Evolutionary conservation across 163 green algal species (phyloP).

Genomic region (Scenedesmus sp.): DNA sequence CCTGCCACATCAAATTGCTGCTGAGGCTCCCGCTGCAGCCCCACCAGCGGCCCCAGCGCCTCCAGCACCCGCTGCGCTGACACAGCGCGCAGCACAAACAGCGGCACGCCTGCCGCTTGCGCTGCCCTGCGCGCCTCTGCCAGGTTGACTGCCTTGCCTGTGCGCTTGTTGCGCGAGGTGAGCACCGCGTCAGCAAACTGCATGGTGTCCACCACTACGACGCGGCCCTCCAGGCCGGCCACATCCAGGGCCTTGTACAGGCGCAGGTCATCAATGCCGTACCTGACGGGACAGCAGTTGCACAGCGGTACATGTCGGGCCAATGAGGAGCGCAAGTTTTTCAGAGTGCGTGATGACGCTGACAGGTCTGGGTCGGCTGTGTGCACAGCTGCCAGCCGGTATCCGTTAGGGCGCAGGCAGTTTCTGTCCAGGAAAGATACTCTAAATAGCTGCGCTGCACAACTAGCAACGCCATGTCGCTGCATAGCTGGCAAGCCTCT

Average conservation of each 20-base stretch:
- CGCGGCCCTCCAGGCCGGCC: slow-evolving; percentile 39
- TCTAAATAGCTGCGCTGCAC: too few species aligned
- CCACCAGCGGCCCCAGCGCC: slow-evolving; percentile 38
- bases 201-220: slow-evolving; percentile 34
- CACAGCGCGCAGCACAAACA: slow-evolving; percentile 24
- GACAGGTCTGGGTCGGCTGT: too few species aligned
- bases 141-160: slow-evolving; percentile 36
- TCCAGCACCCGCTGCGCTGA: slow-evolving; percentile 44
- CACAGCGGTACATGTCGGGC: not conserved
- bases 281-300: slow-evolving; percentile 2
- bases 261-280: slow-evolving; percentile 46
- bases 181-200: slow-evolving; percentile 39
- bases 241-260: slow-evolving; percentile 47
- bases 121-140: slow-evolving; percentile 21
- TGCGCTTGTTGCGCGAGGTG: slow-evolving; percentile 25
- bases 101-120: slow-evolving; percentile 5
- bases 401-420: too few species aligned
- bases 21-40: not conserved
- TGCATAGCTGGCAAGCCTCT: not conserved
- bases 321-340: too few species aligned
- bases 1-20: not conserved
- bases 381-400: too few species aligned
- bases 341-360: too few species aligned
- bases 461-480: not conserved
- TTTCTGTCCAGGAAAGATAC: too few species aligned